Base-by-base conservation (phyloP, 352 stramenopile species). In the Phytophthora macrochlamydospora region DNA sequence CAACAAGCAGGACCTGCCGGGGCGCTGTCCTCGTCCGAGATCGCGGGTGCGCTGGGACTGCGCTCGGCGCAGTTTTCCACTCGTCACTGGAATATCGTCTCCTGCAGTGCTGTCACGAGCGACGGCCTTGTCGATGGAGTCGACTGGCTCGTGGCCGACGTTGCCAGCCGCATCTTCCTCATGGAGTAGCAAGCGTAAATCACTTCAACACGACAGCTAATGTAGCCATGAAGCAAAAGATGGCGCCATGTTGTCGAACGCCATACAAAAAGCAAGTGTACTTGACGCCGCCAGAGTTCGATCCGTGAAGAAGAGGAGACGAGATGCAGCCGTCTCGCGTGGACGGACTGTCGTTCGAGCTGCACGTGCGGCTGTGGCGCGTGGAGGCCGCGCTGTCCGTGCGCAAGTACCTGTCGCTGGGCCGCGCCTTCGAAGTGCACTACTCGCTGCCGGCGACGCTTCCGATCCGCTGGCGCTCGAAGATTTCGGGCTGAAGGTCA, bases 1-100 rank as follows among this genome's bases (percentile, higher is more conserved):
- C 33, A 99, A 99, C 86, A 99, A 99, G 70, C 97, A 99, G 71
- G 98, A 99, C 67, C 72, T 99, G 5, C 83, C 83, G 7, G 96
- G 97, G 95, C 97, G 29, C 72, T 99, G 9, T 82, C 82, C 9
- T 81, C 77, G 4, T 79, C 93, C 13, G 91, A 98, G 66, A 99
- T 99, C 68, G 90, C 85, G 11, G 67, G 94, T 40, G 75, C 85
- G 14, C 79, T 99, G 31, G 87, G 90, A 12, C 85, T 99, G 58
- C 78, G 75, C 44, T 87, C 81, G 4, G 76, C 85, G 38, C 81
- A 94, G 58, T 95, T 94, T 62, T 84, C 87, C 13, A 96, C 94
- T 59, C 80, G 87, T 44, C 85, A 93, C 71, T 95, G 87, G 87
- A 91, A 68, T 53, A 96, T 96, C 53, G 87, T 99, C 71, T 99